These are phyloP conservation scores for Aspergillus egyptiacus DNA, from an alignment of 495 filamentous ascomycete genomes.

Conservation along the genomic window DNA sequence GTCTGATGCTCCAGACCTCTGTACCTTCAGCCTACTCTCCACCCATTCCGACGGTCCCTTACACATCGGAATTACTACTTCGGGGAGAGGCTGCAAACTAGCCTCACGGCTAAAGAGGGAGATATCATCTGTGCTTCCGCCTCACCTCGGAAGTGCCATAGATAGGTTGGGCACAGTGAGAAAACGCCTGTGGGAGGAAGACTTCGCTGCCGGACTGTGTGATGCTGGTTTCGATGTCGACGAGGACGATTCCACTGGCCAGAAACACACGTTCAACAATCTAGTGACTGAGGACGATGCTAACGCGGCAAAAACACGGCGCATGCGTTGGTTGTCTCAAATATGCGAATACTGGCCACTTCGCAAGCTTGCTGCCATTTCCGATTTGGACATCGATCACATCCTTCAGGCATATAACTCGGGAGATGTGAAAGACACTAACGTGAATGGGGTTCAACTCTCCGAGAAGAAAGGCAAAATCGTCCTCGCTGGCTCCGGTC, in stretches of 20 bases:
- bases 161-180: constrained; percentile 71
- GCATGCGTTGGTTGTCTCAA: constrained; percentile 89
- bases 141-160: constrained; percentile 77
- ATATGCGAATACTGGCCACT: constrained; percentile 99
- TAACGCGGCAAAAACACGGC: constrained; percentile 67
- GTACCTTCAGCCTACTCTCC: constrained; percentile 83
- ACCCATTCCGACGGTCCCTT: constrained; percentile 85
- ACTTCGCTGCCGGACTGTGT: constrained; percentile 50
- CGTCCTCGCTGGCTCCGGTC: constrained; percentile 87
- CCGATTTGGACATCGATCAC: constrained; percentile 67
- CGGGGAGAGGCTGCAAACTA: constrained; percentile 90
- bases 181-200: constrained; percentile 72
- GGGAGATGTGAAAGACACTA: constrained; percentile 20
- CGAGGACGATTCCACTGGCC: constrained; percentile 78
- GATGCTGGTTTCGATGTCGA: constrained; percentile 48
- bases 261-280: constrained; percentile 79
- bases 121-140: constrained; percentile 71
- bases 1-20: constrained; percentile 79
- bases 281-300: constrained; percentile 67
- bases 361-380: constrained; percentile 68
- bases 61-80: constrained; percentile 93
- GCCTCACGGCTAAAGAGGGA: constrained; percentile 86
- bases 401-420: constrained; percentile 63
- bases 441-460: constrained; percentile 18
- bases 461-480: constrained; percentile 54